Evolutionary conservation across 345 rosid species (phyloP), one percentile per base, ranked within the genome.

Genomic region (Adansonia digitata): DNA sequence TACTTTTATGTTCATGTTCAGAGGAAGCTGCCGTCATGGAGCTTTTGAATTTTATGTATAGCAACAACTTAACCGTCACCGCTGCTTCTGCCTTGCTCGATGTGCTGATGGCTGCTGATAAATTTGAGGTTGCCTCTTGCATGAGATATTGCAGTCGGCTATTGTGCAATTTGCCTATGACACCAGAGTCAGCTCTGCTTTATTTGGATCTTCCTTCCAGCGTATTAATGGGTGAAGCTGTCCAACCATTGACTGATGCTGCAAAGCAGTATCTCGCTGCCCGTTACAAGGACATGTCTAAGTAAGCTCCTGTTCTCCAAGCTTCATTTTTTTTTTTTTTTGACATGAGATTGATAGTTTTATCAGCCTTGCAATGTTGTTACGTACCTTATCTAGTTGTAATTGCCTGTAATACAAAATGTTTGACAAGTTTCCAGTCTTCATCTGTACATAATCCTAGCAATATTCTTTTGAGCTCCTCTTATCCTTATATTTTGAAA

Each of bases 81-180:
- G 80, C 94, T 31, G 98, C 98, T 80, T 88, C 98, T 62, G 97
- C 88, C 48, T 87, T 96, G 83, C 88, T 96, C 79, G 98, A 96
- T 79, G 93, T 96, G 75, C 90, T 96, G 40, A 96, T 96, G 99
- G 97, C 99, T 82, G 98, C 99, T 14, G 99, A 96, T 80, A 96
- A 96, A 83, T 96, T 96, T 79, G 97, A 96, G 86, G 99, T 93
- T 78, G 97, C 97, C 69, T 93, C 99, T n/a, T 96, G 99, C 87
- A 93, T 96, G 98, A 89, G 97, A 80, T 85, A 89, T 75, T 93
- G 99, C 84, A 91, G 97, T 80, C 85, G 89, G 42, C 82, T 85
- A 31, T 82, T 96, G 78, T 88, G 97, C 26, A 91, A 86, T 69
- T 74, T 88, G 82, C 82, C 92, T 59, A 96, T 96, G 98, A 93